phyloP scores from a whole-genome alignment of 345 rosid species.

The Camelina sativa region DNA sequence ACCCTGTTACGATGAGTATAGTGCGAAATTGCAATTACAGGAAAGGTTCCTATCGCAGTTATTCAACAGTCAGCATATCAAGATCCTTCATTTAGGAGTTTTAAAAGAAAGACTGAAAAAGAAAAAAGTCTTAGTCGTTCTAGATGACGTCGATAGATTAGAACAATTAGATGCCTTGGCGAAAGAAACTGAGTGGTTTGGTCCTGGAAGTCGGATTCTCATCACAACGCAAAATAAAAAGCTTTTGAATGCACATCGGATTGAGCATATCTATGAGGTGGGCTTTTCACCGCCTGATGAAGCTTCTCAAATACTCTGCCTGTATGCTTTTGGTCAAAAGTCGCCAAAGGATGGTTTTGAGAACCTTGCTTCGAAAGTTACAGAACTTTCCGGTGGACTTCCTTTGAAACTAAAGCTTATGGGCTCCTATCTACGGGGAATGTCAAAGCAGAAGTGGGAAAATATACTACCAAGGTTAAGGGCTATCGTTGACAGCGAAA shows the following conservation, averaged over 20 bases:
- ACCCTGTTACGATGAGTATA: not conserved
- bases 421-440: not conserved
- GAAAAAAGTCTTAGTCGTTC: not conserved
- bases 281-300: not conserved
- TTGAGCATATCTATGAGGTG: not conserved
- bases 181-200: not conserved
- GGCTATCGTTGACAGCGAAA: no score
- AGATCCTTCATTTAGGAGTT: not conserved
- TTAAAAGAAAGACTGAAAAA: not conserved
- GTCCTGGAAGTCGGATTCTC: slow-evolving; percentile 22
- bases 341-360: not conserved
- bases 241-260: not conserved
- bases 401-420: not conserved
- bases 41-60: no score
- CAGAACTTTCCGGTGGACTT: not conserved
- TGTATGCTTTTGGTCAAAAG: not conserved
- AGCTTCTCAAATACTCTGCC: slow-evolving; percentile 11
- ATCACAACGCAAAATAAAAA: not conserved
- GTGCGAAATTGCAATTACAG: slow-evolving; percentile 20
- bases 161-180: not conserved
- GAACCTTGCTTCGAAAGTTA: not conserved
- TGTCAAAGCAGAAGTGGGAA: not conserved
- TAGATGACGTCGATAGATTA: not conserved
- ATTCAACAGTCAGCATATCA: not conserved
- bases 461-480: not conserved